These are phyloP conservation scores for Aspergillus sclerotiicarbonarius DNA, from an alignment of 495 filamentous ascomycete genomes.

Conservation along the genomic window DNA sequence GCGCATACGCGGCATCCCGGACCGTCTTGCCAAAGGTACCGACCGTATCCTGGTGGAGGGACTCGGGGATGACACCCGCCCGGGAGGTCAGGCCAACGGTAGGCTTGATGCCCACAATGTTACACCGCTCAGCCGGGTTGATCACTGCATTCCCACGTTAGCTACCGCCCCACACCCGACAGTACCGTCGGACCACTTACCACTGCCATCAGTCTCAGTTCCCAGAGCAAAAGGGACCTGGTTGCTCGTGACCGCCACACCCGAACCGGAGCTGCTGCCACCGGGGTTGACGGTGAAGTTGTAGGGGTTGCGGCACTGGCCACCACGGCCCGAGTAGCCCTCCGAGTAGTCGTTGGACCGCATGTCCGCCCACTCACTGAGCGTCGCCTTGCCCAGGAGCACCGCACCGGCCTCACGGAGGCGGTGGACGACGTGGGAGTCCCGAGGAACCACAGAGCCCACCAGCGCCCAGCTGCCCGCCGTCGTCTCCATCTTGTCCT, in stretches of 20 bases:
- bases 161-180: not conserved
- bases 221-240: slow-evolving; percentile 61
- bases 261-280: slow-evolving; percentile 63
- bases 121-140: slow-evolving; percentile 66
- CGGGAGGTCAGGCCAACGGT: slow-evolving; percentile 64
- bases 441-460: slow-evolving; percentile 62
- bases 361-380: slow-evolving; percentile 77
- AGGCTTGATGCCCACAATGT: slow-evolving; percentile 65
- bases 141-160: slow-evolving; percentile 47
- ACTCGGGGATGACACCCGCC: slow-evolving; percentile 63
- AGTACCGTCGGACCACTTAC: slow-evolving; percentile 23
- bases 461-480: slow-evolving; percentile 58
- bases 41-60: slow-evolving; percentile 63
- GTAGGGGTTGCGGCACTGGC: slow-evolving; percentile 64
- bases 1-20: slow-evolving; percentile 60
- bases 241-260: slow-evolving; percentile 60
- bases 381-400: slow-evolving; percentile 64
- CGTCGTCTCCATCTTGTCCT: slow-evolving; percentile 68
- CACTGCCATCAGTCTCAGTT: slow-evolving; percentile 73
- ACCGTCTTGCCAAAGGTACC: slow-evolving; percentile 66
- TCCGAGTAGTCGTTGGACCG: slow-evolving; percentile 68
- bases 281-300: slow-evolving; percentile 69
- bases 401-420: slow-evolving; percentile 66
- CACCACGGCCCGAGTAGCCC: slow-evolving; percentile 65
- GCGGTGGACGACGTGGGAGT: slow-evolving; percentile 58